These are phyloP conservation scores for Aureobasidium sp. DNA, from an alignment of 2,329 filamentous ascomycete species.

Conservation along the genomic window DNA sequence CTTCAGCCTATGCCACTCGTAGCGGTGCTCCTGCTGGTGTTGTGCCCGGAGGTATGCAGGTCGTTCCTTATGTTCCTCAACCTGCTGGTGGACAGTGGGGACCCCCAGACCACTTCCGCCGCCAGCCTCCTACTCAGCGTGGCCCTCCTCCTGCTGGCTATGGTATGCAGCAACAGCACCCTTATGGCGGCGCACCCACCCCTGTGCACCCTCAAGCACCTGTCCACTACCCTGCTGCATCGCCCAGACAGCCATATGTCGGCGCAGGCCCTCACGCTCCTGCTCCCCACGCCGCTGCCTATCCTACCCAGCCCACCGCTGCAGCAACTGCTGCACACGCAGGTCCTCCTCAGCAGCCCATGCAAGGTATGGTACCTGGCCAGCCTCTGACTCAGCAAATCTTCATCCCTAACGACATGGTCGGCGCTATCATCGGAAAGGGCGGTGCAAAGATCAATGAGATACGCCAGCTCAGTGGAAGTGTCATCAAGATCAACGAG, in stretches of 20 bases:
- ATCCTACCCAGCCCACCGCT: conserved; percentile 46
- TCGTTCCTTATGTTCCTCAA: conserved; percentile 95
- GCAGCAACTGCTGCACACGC: conserved; percentile 48
- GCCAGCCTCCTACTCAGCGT: conserved; percentile 69
- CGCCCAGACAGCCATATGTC: conserved; percentile 69
- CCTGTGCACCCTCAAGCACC: conserved; percentile 49
- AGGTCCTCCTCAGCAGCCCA: conserved; percentile 66
- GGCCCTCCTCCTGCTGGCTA: conserved; percentile 54
- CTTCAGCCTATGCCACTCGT: conserved; percentile 94
- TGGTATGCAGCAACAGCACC: conserved; percentile 60
- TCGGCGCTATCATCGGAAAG: conserved; percentile 97
- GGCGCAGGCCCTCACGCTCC: conserved; percentile 74
- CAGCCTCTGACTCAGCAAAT: conserved; percentile 95
- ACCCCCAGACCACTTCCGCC: conserved; percentile 77
- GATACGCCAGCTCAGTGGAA: conserved; percentile 92
- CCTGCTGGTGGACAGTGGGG: conserved; percentile 89
- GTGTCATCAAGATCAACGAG: conserved; percentile 99
- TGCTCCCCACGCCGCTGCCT: conserved; percentile 55
- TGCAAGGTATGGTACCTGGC: conserved; percentile 67
- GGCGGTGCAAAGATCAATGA: conserved; percentile 99
- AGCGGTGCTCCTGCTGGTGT: conserved; percentile 89
- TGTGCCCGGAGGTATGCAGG: conserved; percentile 95
- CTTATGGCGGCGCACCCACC: conserved; percentile 45
- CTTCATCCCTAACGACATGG: conserved; percentile 99
- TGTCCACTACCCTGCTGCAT: conserved; percentile 64